Percentiles rank a stretch among this genome's conserved stretches.
These are phyloP conservation scores for Axilococcus clingmanii DNA, from an alignment of 139 green algal species.

Conservation along the genomic window DNA sequence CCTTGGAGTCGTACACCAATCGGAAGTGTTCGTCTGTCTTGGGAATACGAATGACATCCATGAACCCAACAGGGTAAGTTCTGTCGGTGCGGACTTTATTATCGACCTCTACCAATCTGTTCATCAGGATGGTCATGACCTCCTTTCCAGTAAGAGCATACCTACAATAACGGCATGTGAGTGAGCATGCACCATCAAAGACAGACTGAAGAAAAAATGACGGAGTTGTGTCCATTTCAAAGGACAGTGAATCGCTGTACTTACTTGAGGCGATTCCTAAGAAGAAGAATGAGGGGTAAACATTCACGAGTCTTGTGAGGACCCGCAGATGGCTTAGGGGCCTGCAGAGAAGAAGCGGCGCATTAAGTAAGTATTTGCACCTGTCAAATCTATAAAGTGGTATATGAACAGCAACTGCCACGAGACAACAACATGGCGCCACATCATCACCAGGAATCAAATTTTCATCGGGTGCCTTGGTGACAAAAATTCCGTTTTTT, in stretches of 20 bases:
- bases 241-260: constrained; percentile 8
- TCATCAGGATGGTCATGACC: constrained; percentile 94
- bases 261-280: constrained; percentile 97
- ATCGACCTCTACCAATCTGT: constrained; percentile 94
- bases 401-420: neutral
- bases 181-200: too few relatives aligned
- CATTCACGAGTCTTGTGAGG: constrained; percentile 98
- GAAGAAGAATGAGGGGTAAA: constrained; percentile 90
- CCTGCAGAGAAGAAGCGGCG: constrained; percentile 43
- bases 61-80: constrained; percentile 95
- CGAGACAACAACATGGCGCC: neutral
- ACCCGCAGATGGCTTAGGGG: constrained; percentile 91
- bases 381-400: neutral
- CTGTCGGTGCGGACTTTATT: constrained; percentile 94
- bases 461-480: constrained; percentile 2
- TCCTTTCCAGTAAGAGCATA: constrained; percentile 97
- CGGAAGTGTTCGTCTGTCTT: constrained; percentile 90
- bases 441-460: constrained; percentile 6
- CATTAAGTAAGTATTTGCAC: neutral
- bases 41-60: constrained; percentile 94
- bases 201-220: too few relatives aligned
- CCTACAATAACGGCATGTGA: constrained; percentile 35
- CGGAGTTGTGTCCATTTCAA: too few relatives aligned
- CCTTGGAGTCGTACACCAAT: constrained; percentile 96
- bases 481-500: too few relatives aligned